Evolutionary conservation across 495 filamentous ascomycete species (phyloP).

Genomic region (Hypoxylon rickii): DNA sequence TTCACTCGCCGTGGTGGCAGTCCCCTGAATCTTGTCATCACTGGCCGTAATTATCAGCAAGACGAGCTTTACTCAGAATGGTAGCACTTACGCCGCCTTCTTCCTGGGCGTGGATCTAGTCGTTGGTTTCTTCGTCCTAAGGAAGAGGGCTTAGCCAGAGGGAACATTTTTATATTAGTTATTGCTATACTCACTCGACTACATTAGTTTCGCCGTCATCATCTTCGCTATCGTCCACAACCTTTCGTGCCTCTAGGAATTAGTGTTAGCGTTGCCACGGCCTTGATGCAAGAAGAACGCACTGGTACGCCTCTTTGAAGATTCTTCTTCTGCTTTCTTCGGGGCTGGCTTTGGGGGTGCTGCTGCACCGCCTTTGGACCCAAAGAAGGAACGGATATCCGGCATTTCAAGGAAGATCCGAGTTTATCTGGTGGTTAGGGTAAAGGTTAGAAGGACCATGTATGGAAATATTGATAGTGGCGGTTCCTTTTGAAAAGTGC

Average conservation of each 20-base stretch:
- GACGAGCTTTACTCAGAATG: neutral
- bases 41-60: constrained; percentile 13
- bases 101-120: constrained; percentile 47
- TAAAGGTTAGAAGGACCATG: too few relatives aligned
- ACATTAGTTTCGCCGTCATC: constrained; percentile 63
- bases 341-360: constrained; percentile 51
- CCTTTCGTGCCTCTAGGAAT: constrained; percentile 63
- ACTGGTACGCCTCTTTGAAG: constrained; percentile 43
- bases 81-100: constrained; percentile 45
- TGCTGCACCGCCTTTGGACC: constrained; percentile 57
- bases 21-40: constrained; percentile 47
- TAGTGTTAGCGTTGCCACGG: constrained; percentile 26
- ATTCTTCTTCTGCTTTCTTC: constrained; percentile 50
- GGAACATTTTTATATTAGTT: neutral
- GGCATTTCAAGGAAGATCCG: constrained; percentile 57
- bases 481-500: too few relatives aligned
- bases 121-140: constrained; percentile 46
- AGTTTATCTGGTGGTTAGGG: too few relatives aligned
- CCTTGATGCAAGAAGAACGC: neutral
- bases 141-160: too few relatives aligned
- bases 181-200: constrained; percentile 39
- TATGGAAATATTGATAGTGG: too few relatives aligned
- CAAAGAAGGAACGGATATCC: constrained; percentile 84
- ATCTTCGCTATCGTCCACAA: constrained; percentile 78
- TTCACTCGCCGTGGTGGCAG: constrained; percentile 51